Conservation (phyloP, 768 basidiomycete species). For the Amanita exitialis region DNA sequence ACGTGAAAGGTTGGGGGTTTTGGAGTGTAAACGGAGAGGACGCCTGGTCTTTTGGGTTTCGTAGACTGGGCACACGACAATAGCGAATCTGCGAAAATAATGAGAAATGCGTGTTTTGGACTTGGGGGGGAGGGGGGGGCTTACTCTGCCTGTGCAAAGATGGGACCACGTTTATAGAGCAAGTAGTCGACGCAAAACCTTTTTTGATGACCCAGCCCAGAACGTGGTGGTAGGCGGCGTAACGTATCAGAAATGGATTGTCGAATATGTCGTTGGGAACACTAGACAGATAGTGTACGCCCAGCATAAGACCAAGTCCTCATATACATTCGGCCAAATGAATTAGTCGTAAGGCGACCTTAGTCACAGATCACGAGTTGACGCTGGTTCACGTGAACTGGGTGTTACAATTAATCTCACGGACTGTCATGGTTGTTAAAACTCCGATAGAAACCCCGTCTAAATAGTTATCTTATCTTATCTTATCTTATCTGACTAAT, state of each 20-base stretch:
- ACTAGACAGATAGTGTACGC: constrained; percentile 34
- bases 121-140: no score
- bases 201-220: constrained; percentile 93
- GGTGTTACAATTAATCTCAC: no score
- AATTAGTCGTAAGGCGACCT: no score
- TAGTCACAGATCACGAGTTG: no score
- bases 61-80: constrained; percentile 84
- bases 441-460: no score
- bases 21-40: constrained; percentile 54
- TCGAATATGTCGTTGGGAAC: constrained; percentile 46
- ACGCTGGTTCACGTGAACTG: no score
- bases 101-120: neutral
- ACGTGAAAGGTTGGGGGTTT: constrained; percentile 66
- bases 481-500: no score
- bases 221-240: constrained; percentile 89
- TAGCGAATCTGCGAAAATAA: constrained; percentile 41
- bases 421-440: no score
- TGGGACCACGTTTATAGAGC: constrained; percentile 88
- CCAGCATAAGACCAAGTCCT: no score
- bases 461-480: no score
- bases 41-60: constrained; percentile 64
- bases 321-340: no score
- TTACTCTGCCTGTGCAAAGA: constrained; percentile 93
- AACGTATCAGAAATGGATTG: constrained; percentile 88
- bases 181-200: constrained; percentile 96